A percentile compares a stretch with the other conserved stretches of the same genome.
These are phyloP conservation scores for Syzygium oleosum DNA, from an alignment of 345 rosid genomes.

Conservation along the genomic window DNA sequence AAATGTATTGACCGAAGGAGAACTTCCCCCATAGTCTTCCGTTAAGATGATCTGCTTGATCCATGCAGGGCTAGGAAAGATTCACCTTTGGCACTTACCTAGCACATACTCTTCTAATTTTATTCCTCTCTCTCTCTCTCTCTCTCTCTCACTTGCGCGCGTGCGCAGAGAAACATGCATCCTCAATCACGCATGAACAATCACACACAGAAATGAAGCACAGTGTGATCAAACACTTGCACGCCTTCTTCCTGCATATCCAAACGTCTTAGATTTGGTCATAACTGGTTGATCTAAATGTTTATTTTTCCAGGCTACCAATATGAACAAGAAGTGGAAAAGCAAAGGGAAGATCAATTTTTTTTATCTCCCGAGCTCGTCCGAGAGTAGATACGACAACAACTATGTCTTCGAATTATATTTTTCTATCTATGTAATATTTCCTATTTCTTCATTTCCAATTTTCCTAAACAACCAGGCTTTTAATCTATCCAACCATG, in stretches of 20 bases:
- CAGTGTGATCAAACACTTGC: not conserved
- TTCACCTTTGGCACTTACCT: not conserved
- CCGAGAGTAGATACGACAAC: not conserved
- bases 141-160: accelerated
- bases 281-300: not conserved
- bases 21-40: not conserved
- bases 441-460: not conserved
- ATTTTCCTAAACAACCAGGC: not conserved
- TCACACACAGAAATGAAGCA: not conserved
- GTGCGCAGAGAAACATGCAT: not conserved
- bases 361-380: not conserved
- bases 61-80: not conserved
- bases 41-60: not conserved
- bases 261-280: not conserved
- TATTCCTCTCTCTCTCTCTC: not conserved
- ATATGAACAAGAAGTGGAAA: not conserved
- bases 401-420: not conserved
- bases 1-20: not conserved
- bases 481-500: not conserved
- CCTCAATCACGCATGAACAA: not conserved
- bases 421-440: not conserved
- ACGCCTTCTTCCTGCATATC: not conserved
- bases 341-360: not conserved
- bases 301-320: not conserved
- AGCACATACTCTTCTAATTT: not conserved